Evolutionary conservation across 192 early-diverging fungal genomes (phyloP).

Genomic region (Umbelopsis sp.): DNA sequence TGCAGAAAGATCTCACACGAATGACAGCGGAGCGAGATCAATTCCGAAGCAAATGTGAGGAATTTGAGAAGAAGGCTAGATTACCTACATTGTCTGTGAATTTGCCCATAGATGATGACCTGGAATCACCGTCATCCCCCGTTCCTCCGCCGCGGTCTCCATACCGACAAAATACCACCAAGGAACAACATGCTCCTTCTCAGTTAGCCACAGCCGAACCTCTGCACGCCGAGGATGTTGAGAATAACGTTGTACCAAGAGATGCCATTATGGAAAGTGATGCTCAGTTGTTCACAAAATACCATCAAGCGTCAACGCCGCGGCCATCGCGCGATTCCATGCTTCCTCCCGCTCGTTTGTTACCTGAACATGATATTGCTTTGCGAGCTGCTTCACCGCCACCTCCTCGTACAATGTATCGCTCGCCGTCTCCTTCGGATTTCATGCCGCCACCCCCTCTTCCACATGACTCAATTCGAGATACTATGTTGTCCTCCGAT

Average conservation of each 20-base stretch:
- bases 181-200: background rate
- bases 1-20: conserved; percentile 67
- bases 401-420: background rate
- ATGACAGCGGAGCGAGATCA: conserved; percentile 47
- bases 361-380: conserved; percentile 24
- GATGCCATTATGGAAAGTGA: conserved; percentile 16
- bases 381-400: conserved; percentile 22
- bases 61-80: conserved; percentile 24
- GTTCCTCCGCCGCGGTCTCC: conserved; percentile 29
- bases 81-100: background rate
- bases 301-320: conserved; percentile 7
- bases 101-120: conserved; percentile 4
- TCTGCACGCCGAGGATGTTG: background rate
- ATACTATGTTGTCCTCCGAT: conserved; percentile 12
- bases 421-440: background rate
- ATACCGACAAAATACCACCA: conserved; percentile 27
- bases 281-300: conserved; percentile 26
- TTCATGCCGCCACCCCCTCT: background rate
- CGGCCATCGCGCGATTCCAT: conserved; percentile 24
- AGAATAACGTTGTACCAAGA: background rate
- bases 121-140: conserved; percentile 20
- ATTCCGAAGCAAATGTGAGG: conserved; percentile 31
- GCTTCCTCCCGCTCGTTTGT: conserved; percentile 22
- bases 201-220: background rate
- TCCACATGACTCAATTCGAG: conserved; percentile 12